Evolutionary conservation across 2,329 filamentous ascomycete species (phyloP).

Genomic region (Botrytis fragariae): DNA sequence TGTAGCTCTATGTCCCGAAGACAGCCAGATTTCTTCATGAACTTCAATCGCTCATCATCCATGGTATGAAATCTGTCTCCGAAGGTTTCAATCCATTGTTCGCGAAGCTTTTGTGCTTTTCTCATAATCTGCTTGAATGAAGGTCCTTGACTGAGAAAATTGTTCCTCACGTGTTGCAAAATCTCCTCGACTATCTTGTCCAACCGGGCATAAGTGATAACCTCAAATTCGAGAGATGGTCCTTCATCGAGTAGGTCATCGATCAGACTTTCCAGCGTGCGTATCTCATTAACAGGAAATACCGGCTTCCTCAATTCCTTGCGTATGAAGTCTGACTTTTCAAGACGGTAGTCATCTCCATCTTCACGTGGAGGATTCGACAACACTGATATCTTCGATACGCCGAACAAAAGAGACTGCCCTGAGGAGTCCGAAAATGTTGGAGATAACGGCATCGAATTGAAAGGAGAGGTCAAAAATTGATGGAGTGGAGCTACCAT

Average conservation of each 20-base stretch:
- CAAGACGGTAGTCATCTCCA: conserved; percentile 10
- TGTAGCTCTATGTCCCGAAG: conserved; percentile 24
- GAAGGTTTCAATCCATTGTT: conserved; percentile 29
- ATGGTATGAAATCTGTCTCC: conserved; percentile 26
- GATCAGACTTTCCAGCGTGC: conserved; percentile 6
- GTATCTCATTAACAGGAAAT: conserved; percentile 11
- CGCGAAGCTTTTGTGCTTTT: conserved; percentile 22
- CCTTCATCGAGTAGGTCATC: conserved; percentile 15
- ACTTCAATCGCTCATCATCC: conserved; percentile 25
- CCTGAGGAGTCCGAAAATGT: not conserved
- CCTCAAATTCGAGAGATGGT: conserved; percentile 7
- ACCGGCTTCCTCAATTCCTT: not conserved
- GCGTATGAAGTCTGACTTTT: conserved; percentile 17
- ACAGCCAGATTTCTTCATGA: conserved; percentile 24
- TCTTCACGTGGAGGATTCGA: not conserved
- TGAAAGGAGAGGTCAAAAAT: not conserved
- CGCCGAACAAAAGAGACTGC: not conserved
- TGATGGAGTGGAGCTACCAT: not conserved
- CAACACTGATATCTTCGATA: conserved; percentile 4
- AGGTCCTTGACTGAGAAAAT: conserved; percentile 5
- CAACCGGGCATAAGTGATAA: conserved; percentile 15
- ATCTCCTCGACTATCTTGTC: conserved; percentile 28
- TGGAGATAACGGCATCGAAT: not conserved
- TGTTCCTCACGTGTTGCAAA: conserved; percentile 16
- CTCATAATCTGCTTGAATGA: conserved; percentile 13